phyloP scores from a whole-genome alignment of 495 filamentous ascomycete species.

The Aspergillus olivimuriae region DNA sequence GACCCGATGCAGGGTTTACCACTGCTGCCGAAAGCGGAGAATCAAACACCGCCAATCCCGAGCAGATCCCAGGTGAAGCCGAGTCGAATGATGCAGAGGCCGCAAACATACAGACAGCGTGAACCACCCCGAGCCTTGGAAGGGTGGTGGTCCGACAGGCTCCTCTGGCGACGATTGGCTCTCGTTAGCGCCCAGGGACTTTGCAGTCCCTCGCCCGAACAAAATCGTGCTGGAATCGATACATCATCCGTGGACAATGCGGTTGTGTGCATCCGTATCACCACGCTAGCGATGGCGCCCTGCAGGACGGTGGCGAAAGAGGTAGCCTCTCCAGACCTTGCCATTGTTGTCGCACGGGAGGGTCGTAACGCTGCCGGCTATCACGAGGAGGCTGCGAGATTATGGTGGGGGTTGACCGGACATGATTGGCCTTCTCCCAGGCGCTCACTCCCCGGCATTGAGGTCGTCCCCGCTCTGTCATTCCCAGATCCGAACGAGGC shows the following conservation, averaged over 20 bases:
- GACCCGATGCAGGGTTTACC: too few relatives aligned
- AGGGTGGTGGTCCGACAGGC: background rate
- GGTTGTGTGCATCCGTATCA: conserved; percentile 19
- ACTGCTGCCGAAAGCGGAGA: conserved; percentile 15
- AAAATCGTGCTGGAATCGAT: background rate
- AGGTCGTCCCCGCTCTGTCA: background rate
- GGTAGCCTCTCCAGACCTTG: background rate
- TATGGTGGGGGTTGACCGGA: conserved; percentile 6
- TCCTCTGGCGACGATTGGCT: conserved; percentile 3
- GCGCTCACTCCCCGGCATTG: background rate
- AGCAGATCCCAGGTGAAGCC: conserved; percentile 11
- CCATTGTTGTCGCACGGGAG: background rate
- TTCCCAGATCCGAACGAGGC: too few relatives aligned
- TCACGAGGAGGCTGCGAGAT: conserved; percentile 8
- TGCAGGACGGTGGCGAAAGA: conserved; percentile 1
- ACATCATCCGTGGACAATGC: background rate
- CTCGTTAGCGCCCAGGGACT: conserved; percentile 3
- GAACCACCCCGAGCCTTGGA: conserved; percentile 8
- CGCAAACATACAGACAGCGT: conserved; percentile 9
- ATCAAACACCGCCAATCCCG: conserved; percentile 2
- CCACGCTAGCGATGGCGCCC: conserved; percentile 7
- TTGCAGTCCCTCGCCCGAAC: too few relatives aligned
- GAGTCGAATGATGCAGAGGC: conserved; percentile 12
- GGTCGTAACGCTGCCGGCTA: background rate
- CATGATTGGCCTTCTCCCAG: conserved; percentile 8